Conservation (phyloP, 2,329 filamentous ascomycete genomes). For the Pseudogymnoascus sp. region DNA sequence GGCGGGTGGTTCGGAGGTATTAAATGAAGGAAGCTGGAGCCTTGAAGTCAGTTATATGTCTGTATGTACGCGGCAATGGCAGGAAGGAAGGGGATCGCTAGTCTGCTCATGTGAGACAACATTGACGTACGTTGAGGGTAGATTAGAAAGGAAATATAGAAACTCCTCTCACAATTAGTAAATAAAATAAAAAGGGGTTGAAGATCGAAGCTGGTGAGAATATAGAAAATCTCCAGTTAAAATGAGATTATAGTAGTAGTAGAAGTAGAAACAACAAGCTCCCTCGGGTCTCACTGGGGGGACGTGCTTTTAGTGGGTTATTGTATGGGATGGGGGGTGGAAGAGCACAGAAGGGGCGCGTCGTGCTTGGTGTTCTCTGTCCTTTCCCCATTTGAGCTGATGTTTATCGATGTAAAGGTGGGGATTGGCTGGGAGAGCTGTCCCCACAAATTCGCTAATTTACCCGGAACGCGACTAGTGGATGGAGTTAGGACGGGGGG, state of each 20-base stretch:
- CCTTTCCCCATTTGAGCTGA: background rate
- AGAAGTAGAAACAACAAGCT: background rate
- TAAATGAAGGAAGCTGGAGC: background rate
- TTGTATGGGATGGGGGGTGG: background rate
- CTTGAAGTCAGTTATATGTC: conserved; percentile 1
- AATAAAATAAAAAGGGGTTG: background rate
- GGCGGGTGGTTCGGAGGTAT: conserved; percentile 9
- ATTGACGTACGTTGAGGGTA: conserved; percentile 5
- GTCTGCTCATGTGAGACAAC: background rate
- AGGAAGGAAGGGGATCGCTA: background rate
- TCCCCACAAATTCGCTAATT: conserved; percentile 7
- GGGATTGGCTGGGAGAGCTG: background rate
- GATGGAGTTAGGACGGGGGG: background rate
- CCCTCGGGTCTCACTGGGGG: background rate
- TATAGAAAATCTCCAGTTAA: conserved; percentile 3
- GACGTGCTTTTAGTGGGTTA: background rate
- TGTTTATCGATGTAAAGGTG: background rate
- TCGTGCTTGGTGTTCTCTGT: background rate
- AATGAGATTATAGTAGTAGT: background rate
- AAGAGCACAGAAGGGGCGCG: conserved; percentile 4
- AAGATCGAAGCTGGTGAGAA: background rate
- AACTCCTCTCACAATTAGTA: conserved; percentile 7
- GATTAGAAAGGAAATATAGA: conserved; percentile 11
- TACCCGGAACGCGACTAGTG: conserved; percentile 2
- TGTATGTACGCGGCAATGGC: background rate